Conservation (phyloP, 2,329 filamentous ascomycete genomes). For the Neonectria coccinea region DNA sequence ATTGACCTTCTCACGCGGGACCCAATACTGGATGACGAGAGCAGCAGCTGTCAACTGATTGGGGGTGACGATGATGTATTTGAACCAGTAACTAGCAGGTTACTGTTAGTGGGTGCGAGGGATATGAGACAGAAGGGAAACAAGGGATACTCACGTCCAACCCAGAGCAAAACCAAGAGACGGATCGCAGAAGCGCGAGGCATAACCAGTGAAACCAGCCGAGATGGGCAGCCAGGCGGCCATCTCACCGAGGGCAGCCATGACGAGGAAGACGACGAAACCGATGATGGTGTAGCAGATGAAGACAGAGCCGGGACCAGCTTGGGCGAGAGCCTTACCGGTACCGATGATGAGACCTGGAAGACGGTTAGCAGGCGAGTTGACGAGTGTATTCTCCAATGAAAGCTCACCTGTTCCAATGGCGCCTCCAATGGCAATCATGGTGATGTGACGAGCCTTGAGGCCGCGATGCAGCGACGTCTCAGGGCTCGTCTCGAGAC, state of each 20-base stretch:
- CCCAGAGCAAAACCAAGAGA: conserved; percentile 84
- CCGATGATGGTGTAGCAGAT: conserved; percentile 79
- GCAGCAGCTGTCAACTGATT: conserved; percentile 87
- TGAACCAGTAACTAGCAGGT: conserved; percentile 69
- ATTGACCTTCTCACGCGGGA: conserved; percentile 73
- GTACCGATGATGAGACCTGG: conserved; percentile 76
- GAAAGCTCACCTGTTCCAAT: conserved; percentile 68
- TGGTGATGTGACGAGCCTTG: conserved; percentile 67
- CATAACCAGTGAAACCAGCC: conserved; percentile 85
- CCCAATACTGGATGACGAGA: conserved; percentile 84
- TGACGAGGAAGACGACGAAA: conserved; percentile 81
- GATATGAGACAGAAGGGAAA: background rate
- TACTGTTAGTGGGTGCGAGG: conserved; percentile 27
- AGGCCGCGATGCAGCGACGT: conserved; percentile 64
- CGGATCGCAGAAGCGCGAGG: conserved; percentile 82
- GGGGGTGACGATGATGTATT: conserved; percentile 88
- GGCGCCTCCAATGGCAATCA: conserved; percentile 79
- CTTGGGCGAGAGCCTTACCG: conserved; percentile 64
- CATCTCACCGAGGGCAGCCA: conserved; percentile 87
- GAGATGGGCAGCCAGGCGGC: conserved; percentile 83
- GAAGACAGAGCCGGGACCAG: conserved; percentile 74
- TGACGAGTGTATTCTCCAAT: background rate
- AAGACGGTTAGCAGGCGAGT: background rate
- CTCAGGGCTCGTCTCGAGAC: conserved; percentile 62
- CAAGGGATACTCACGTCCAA: conserved; percentile 66